A percentile compares a stretch with the other conserved stretches of the same genome.
Conservation (phyloP, 805 yeast species). For the Lachancea sp. region DNA sequence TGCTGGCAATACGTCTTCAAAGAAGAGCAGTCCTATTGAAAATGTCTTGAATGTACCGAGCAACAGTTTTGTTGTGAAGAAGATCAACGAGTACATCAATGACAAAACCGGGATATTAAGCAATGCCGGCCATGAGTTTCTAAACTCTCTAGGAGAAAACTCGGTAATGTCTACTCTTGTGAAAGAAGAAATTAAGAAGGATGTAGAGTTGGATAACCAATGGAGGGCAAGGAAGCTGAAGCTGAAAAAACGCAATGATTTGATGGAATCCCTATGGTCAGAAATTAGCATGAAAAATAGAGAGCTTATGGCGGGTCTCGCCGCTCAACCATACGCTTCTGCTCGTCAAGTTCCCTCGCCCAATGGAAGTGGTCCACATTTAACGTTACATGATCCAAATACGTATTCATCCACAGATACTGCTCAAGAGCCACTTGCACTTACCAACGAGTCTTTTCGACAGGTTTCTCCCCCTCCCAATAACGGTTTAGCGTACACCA, state of each 20-base stretch:
- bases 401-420: constrained; percentile 12
- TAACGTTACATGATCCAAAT: constrained; percentile 19
- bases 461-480: constrained; percentile 8
- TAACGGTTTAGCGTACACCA: constrained; percentile 4
- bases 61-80: constrained; percentile 15
- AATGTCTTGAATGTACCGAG: constrained; percentile 4
- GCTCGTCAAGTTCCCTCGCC: not conserved
- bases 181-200: constrained; percentile 24
- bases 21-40: constrained; percentile 3
- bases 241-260: constrained; percentile 14
- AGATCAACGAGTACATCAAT: constrained; percentile 19
- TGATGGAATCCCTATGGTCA: constrained; percentile 23
- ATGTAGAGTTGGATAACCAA: constrained; percentile 21
- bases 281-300: constrained; percentile 21
- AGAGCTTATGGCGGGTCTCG: constrained; percentile 18
- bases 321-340: constrained; percentile 19
- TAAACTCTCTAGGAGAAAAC: constrained; percentile 20
- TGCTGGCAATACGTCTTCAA: not conserved
- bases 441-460: constrained; percentile 1
- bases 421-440: constrained; percentile 1
- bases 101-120: constrained; percentile 27
- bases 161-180: constrained; percentile 20
- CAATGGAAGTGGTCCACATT: constrained; percentile 9
- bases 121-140: constrained; percentile 22
- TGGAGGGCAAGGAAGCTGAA: constrained; percentile 22